Evolutionary conservation across 78 protist genomes (phyloP), one percentile per base, ranked within the genome.

Genomic region (Dictyostelium purpureum): DNA sequence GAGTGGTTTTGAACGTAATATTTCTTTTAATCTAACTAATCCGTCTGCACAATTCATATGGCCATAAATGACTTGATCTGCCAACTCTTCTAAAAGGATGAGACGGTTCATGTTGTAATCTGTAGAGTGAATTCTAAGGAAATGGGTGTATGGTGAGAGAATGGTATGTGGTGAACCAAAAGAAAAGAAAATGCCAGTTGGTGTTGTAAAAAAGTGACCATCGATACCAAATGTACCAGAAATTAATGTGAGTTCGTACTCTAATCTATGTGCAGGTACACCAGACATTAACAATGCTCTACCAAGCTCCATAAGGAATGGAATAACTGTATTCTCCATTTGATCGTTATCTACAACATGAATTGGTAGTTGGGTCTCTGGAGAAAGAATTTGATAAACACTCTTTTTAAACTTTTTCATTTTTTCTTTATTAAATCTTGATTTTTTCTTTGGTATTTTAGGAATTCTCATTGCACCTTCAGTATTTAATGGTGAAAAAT

Each of bases 111-210:
- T 85, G 61, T 85, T 85, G 65, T 85, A 85, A 45, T 85, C 92
- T 0, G 78, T 73, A 16, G 79, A 56, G 28, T 85, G 66, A 5
- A 85, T 85, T 31, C 92, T 42, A 6, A 85, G 57, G 26, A 85
- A 73, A 85, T 85, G 92, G 0, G 92, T 85, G 73, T 85, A 85
- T 61, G 92, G 92, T 43, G 92, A 85, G 18, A 85, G 75, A 85
- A 85, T 85, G 12, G 92, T 74, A 51, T 85, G 92, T n/a, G 92
- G 92, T 16, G 92, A 85, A 70, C 92, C 92, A 59, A 85, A 85
- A 14, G 92, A 85, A 40, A 85, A 85, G 47, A 85, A 85, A 0
- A 85, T 85, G 35, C 92, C 92, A 19, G 92, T 85, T 31, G 92
- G 92, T 45, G 92, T 85, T 33, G 92, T 38, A 49, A 85, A 85